Evolutionary conservation across 208 protist genomes (phyloP), one percentile per base, ranked within the genome.

Genomic region (Naegleria fowleri): DNA sequence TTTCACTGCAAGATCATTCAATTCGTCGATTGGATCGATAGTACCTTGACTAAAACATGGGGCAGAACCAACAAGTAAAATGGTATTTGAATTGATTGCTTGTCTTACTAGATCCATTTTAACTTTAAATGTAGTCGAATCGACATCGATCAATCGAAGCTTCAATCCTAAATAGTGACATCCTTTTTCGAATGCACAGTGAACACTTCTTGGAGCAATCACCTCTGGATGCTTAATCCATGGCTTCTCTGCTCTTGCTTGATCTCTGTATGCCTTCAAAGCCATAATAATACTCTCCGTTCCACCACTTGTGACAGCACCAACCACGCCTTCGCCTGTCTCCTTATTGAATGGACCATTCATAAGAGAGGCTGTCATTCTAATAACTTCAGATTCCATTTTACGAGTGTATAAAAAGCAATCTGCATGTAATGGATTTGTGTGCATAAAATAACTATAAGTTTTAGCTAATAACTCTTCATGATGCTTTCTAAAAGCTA

Each of bases 251-350:
- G 5, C 5, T 87, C 40, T 87, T 33, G 40, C 86, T n/a, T 90
- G 9, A 92, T 99, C 98, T 58, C 98, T 95, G 94, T 99, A 99
- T 7, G 98, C 94, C 92, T 98, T 98, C 87, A 97, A 92, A 39
- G 99, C 97, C 97, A 99, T 98, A 90, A 99, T 93, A 93, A 99
- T 99, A 91, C 95, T 97, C 92, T 99, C 98, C 86, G 98, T 98
- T 40, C 98, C 98, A 38, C 98, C 98, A 5, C 96, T 98, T 0
- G 99, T 99, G 7, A 99, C 93, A 13, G 95, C 95, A n/a, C 99
- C 99, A 94, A 98, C 98, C 0, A 96, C 94, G 83, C 97, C 95
- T 2, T 93, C 79, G 2, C 33, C 83, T 25, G 39, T 86, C 19
- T 86, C 83, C 39, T 96, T 94, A 13, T 95, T 88, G n/a, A 91